Percentiles rank a stretch among this genome's conserved stretches.
Conservation (phyloP, 176 grass and related monocot genomes). For the Ampelocalamus luodianensis region DNA sequence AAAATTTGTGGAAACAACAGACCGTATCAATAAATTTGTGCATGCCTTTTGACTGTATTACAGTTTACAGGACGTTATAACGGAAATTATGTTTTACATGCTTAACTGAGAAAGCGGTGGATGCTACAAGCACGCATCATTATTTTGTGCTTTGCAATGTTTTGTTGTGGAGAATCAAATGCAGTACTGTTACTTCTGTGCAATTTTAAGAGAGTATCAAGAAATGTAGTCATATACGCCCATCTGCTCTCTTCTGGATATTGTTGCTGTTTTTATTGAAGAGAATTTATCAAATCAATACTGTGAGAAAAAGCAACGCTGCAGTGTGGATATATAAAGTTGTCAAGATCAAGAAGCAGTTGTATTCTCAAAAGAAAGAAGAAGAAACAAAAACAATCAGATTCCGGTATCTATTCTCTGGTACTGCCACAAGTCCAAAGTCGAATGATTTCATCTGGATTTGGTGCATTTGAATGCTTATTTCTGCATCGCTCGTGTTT, state of each 20-base stretch:
- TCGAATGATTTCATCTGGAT: not conserved
- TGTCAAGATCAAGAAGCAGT: conserved; percentile 1
- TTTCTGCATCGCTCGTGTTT: conserved; percentile 12
- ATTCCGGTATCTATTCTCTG: conserved; percentile 11
- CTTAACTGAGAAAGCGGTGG: not conserved
- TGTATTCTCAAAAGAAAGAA: no score
- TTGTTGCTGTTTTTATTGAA: conserved; percentile 29
- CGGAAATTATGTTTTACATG: not conserved
- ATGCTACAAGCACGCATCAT: not conserved
- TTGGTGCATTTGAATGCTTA: conserved; percentile 13
- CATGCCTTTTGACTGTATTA: not conserved
- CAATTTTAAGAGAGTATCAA: conserved; percentile 21
- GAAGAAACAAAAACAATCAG: not conserved
- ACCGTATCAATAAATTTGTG: not conserved
- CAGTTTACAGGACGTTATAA: not conserved
- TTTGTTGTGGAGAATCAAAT: conserved; percentile 16
- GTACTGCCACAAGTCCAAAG: conserved; percentile 28
- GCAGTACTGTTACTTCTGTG: not conserved
- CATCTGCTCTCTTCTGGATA: conserved; percentile 4
- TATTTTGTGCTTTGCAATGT: not conserved
- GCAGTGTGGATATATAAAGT: conserved; percentile 9
- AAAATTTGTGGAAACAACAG: not conserved
- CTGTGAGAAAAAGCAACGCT: not conserved
- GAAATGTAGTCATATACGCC: not conserved
- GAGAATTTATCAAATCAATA: conserved; percentile 11